Percentiles rank a stretch among this genome's conserved stretches.
Conservation (phyloP, 371 early-diverging fungal species). For the Phascolomyces articulosus region DNA sequence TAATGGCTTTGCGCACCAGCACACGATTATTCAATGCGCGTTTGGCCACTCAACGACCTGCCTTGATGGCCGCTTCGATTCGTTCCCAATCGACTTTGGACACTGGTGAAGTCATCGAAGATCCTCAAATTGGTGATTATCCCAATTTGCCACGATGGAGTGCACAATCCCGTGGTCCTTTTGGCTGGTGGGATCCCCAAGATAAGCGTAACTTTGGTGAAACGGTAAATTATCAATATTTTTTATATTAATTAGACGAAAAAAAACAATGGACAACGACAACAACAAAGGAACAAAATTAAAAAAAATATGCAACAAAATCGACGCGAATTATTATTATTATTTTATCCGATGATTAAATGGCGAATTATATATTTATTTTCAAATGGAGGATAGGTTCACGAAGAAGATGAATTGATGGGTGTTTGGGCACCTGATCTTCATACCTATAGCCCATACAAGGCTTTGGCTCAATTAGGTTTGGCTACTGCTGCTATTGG, state of each 20-base stretch:
- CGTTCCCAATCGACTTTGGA: constrained; percentile 54
- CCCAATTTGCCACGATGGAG: constrained; percentile 68
- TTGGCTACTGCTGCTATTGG: constrained; percentile 38
- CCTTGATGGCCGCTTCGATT: constrained; percentile 26
- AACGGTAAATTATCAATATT: constrained; percentile 37
- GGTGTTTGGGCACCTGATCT: constrained; percentile 71
- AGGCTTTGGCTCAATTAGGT: constrained; percentile 56
- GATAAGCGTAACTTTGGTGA: constrained; percentile 72
- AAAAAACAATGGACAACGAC: background rate
- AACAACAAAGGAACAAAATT: background rate
- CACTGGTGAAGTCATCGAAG: constrained; percentile 49
- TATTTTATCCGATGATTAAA: too few relatives aligned
- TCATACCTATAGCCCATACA: constrained; percentile 55
- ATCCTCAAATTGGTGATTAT: constrained; percentile 70
- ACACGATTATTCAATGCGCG: constrained; percentile 46
- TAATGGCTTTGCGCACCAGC: constrained; percentile 47
- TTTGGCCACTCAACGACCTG: constrained; percentile 34
- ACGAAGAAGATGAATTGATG: constrained; percentile 66
- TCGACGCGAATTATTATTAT: too few relatives aligned
- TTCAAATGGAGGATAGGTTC: too few relatives aligned
- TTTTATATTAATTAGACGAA: constrained; percentile 9
- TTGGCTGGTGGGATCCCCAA: constrained; percentile 65
- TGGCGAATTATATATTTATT: too few relatives aligned
- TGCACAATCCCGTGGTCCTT: constrained; percentile 58
- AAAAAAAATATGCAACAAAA: too few relatives aligned